These are phyloP conservation scores for Myxozyma udenii DNA, from an alignment of 805 yeast genomes.

Conservation along the genomic window DNA sequence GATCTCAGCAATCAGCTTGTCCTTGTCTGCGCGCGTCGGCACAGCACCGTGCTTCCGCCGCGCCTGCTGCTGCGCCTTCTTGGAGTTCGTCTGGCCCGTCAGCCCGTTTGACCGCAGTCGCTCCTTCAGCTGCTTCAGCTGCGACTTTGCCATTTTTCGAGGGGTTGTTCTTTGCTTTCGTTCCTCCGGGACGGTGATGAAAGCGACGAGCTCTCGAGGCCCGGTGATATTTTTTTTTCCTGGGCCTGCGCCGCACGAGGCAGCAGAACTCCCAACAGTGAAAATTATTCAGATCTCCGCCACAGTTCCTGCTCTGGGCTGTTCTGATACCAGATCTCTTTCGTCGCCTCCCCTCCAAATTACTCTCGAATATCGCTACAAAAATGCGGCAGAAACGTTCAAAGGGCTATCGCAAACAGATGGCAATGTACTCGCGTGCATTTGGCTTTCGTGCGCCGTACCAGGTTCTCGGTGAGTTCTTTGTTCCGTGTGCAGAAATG, in stretches of 20 bases:
- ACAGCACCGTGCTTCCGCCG: conserved; percentile 34
- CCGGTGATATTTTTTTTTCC: not conserved
- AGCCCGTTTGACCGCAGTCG: conserved; percentile 74
- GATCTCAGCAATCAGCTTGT: conserved; percentile 54
- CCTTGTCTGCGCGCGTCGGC: conserved; percentile 61
- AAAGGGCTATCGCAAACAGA: conserved; percentile 87
- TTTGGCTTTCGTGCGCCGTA: conserved; percentile 93
- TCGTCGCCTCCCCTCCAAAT: too few species aligned
- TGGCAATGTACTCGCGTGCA: conserved; percentile 77
- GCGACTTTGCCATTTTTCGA: conserved; percentile 84
- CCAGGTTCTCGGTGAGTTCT: conserved; percentile 58
- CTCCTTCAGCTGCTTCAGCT: conserved; percentile 75
- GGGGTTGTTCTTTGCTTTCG: too few species aligned
- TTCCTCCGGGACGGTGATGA: not conserved
- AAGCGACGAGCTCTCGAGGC: too few species aligned
- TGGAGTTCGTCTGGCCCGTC: conserved; percentile 74
- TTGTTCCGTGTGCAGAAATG: too few species aligned
- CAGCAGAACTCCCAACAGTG: not conserved
- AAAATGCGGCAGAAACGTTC: conserved; percentile 94
- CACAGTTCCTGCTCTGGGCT: too few species aligned
- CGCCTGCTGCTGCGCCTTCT: conserved; percentile 47
- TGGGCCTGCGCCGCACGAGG: conserved; percentile 3
- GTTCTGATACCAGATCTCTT: too few species aligned
- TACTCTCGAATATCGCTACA: too few species aligned
- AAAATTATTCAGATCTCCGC: not conserved